phyloP scores from a whole-genome alignment of 345 rosid genomes.

The Eucalyptus pauciflora region DNA sequence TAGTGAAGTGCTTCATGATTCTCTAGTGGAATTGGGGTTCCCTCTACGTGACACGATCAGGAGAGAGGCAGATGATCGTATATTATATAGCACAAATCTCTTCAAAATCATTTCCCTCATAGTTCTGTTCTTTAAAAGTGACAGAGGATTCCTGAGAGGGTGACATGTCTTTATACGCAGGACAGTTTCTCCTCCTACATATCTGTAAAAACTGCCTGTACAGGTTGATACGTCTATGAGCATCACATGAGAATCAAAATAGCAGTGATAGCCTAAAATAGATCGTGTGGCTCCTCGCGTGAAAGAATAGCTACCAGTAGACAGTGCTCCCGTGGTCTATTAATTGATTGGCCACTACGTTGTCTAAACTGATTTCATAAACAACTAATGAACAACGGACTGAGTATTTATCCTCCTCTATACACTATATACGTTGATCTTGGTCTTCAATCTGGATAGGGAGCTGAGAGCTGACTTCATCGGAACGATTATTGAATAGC shows the following conservation, averaged over 20 bases:
- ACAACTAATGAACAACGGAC: not conserved
- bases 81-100: not conserved
- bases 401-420: not conserved
- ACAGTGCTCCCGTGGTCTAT: not conserved
- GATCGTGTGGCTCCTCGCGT: not conserved
- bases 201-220: not conserved
- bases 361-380: not conserved
- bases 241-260: not conserved
- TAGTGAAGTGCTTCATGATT: not conserved
- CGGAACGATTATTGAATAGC: not conserved
- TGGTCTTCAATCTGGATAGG: not conserved
- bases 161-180: not conserved
- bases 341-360: not conserved
- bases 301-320: not conserved
- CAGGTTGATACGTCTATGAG: not conserved
- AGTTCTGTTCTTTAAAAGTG: not conserved
- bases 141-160: not conserved
- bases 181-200: not conserved
- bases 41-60: not conserved
- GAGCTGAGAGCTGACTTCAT: not conserved
- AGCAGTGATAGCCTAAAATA: not conserved
- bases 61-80: not conserved
- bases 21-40: not conserved
- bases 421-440: not conserved
- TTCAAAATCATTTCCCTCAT: not conserved